Evolutionary conservation across 176 grass and related monocot genomes (phyloP), one percentile per base, ranked within the genome.

Genomic region (Panicum miliaceum): DNA sequence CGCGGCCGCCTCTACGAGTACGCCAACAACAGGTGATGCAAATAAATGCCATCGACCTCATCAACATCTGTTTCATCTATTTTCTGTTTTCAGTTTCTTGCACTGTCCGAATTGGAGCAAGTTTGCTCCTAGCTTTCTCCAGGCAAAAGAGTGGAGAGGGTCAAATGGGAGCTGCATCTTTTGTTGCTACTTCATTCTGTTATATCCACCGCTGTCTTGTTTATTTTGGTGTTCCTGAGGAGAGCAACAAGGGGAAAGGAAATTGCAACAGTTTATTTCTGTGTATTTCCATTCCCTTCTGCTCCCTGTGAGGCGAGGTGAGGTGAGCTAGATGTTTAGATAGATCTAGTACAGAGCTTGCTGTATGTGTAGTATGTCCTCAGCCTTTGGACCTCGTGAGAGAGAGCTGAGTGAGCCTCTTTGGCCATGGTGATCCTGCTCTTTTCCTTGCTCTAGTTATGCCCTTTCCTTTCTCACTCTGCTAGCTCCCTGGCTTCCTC

Each of bases 1-100:
- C 89, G 92, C 60, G 92, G 92, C 66, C 92, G 92, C 77, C 89
- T 94, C 89, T 94, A 89, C 84, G 92, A 94, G 84, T 94, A 94
- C 66, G 32, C 89, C 72, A 94, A 94, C 87, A 87, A 79, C 89
- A 91, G 92, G 92, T 94, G 22, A 38, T 62, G 9, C 23, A n/a
- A 16, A 29, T 70, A n/a, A 16, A 29, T 70, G 25, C 0, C 48
- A 59, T 37, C 64, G 13, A 38, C 56, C 63, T 61, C 61, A 53
- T 61, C 61, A 53, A 38, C 18, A 20, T 37, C 6, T 54, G n/a
- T 36, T 3, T 34, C 46, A 60, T 63, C 2, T 52, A 1, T 54
- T 70, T 51, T 64, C 27, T n/a, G 68, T 12, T 50, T 38, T 51
- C 38, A 75, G 61, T 52, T 81, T 66, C 50, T 66, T 83, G 70